Evolutionary conservation across 2,329 filamentous ascomycete genomes (phyloP), one percentile per base, ranked within the genome.

Genomic region (Aspergillus proliferans): DNA sequence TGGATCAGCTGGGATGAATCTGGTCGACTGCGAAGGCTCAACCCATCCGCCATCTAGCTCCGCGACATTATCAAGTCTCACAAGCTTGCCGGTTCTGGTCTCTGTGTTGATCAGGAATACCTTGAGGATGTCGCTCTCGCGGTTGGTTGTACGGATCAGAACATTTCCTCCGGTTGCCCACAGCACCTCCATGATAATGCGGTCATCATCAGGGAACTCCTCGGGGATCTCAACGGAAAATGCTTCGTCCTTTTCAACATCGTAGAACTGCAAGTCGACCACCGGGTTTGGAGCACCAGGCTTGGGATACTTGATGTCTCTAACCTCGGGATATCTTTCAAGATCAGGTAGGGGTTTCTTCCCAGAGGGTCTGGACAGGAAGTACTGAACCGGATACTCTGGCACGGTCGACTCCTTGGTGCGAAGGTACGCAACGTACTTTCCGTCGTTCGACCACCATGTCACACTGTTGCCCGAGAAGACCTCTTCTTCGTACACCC

Each of bases 1-100:
- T 19, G 86, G 80, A 65, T 96, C 88, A 3, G 89, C 87, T 2
- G 93, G 93, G 49, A 98, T 85, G 63, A 86, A 97, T 12, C 76
- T 83, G 3, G 91, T 95, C 39, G 85, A 82, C 60, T 95, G 86
- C 1, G 89, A 88, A 39, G 95, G 88, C 71, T 98, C 93, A 60
- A 96, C 92, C 93, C 93, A 98, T 30, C 93, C 94, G 19, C 91
- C 91, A 66, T 98, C 93, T n/a, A 96, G 76, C 49, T 85, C 78
- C 55, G 83, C 81, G 44, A 96, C 83, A 66, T 98, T 83, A 44
- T 88, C 80, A 18, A 84, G 86, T 54, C 92, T 80, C 43, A 96
- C 83, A 0, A 87, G 85, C 67, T 86, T 87, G 26, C 88, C 91
- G 18, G 80, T 83, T 43, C 89, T 84, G 3, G 77, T 73, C 19